phyloP scores from a whole-genome alignment of 768 basidiomycete species.

The Lentinus tigrinus region DNA sequence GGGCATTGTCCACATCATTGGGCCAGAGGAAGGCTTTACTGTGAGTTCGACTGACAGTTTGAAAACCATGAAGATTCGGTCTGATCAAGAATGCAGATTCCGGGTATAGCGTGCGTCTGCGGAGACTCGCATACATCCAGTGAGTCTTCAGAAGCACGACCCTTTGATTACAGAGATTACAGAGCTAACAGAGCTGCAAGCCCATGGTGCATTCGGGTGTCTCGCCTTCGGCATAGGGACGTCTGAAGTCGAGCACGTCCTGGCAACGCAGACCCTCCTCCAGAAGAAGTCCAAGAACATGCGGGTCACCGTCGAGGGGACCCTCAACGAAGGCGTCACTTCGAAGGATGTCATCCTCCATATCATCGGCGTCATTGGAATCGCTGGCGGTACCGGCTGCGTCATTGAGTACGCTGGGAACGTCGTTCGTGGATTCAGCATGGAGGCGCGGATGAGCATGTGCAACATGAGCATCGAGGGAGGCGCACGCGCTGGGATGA shows the following conservation, averaged over 20 bases:
- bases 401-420: conserved; percentile 65
- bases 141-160: too few species aligned
- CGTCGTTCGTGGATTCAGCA: conserved; percentile 52
- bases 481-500: conserved; percentile 65
- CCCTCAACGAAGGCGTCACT: conserved; percentile 51
- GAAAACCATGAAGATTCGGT: neutral
- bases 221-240: conserved; percentile 69
- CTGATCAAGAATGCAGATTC: conserved; percentile 29
- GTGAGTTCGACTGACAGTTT: conserved; percentile 23
- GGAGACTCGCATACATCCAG: conserved; percentile 71
- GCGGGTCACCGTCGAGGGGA: conserved; percentile 60
- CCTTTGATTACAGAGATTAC: neutral
- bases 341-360: conserved; percentile 67
- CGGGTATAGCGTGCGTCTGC: conserved; percentile 52
- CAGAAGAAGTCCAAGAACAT: conserved; percentile 67
- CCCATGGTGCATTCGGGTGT: conserved; percentile 67
- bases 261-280: conserved; percentile 62
- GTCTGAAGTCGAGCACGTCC: conserved; percentile 68
- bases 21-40: conserved; percentile 67
- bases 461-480: conserved; percentile 74
- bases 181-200: conserved; percentile 25
- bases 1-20: conserved; percentile 62
- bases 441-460: conserved; percentile 62
- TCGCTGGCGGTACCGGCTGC: conserved; percentile 62
- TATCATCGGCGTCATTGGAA: conserved; percentile 64